Evolutionary conservation across 2,329 filamentous ascomycete genomes (phyloP).

Genomic region (Tolypocladium nubicola): DNA sequence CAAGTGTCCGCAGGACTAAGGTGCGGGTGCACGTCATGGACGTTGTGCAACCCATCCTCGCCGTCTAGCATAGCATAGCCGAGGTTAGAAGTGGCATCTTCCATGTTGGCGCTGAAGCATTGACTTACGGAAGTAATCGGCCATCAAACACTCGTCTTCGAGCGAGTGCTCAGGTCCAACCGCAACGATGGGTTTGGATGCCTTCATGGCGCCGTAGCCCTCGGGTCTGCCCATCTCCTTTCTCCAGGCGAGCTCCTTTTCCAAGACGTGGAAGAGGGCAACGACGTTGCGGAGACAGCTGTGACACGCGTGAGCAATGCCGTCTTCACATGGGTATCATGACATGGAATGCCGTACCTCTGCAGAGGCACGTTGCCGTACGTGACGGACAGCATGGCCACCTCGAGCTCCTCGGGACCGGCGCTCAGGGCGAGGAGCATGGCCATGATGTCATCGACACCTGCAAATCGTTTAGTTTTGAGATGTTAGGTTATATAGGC

Average conservation of each 20-base stretch:
- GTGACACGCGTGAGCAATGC: background rate
- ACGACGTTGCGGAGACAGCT: constrained; percentile 84
- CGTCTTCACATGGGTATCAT: background rate
- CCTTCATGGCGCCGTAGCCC: constrained; percentile 63
- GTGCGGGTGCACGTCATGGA: constrained; percentile 65
- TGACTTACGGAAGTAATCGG: constrained; percentile 75
- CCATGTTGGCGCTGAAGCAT: background rate
- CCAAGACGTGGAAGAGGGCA: constrained; percentile 82
- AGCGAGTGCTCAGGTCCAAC: constrained; percentile 80
- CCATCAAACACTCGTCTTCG: constrained; percentile 69
- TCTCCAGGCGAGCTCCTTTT: constrained; percentile 81
- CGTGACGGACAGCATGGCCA: constrained; percentile 77
- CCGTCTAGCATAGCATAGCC: constrained; percentile 45
- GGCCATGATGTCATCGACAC: constrained; percentile 85
- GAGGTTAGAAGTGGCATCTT: constrained; percentile 1
- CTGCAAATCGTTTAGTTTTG: constrained; percentile 19
- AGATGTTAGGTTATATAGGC: background rate
- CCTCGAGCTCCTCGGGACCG: constrained; percentile 72
- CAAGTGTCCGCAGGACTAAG: constrained; percentile 65
- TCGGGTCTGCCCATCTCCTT: constrained; percentile 52
- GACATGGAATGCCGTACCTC: constrained; percentile 39
- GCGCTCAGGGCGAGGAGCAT: constrained; percentile 79
- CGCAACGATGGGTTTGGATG: constrained; percentile 71
- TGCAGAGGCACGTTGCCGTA: constrained; percentile 89
- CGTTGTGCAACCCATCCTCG: constrained; percentile 63